Evolutionary conservation across 495 filamentous ascomycete genomes (phyloP), one percentile per base, ranked within the genome.

Genomic region (Rhypophila decipiens): DNA sequence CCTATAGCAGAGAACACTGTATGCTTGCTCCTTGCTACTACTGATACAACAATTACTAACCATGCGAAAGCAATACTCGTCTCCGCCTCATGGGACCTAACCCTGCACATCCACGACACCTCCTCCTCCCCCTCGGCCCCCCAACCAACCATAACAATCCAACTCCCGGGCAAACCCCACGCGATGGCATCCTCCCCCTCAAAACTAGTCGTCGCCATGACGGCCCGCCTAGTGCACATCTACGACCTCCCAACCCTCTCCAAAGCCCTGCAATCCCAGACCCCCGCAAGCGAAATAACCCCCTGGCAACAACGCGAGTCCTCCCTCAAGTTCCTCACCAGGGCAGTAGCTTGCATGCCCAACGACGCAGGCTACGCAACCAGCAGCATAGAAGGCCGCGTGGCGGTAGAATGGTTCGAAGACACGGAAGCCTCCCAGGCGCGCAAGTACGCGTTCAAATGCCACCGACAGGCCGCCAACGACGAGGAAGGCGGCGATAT

Each of bases 321-420:
- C 43, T 87, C 83, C 15, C 73, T 98, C 61, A 96, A 96, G 63
- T 97, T 95, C 73, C 90, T 95, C 77, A 96, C 90, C 2, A 80
- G 93, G 41, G 85, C 86, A 36, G 86, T 96, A 1, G 81, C 88
- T n/a, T 95, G 90, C 66, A 98, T 97, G 93, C 91, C 93, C 8
- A 87, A 88, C 51, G 91, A 94, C 57, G 85, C 81, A 4, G 93
- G 93, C 0, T 98, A 96, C 64, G 89, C 91, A 4, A 88, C 82
- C 0, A 83, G 78, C 17, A 85, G 79, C 51, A 96, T 98, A 61
- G 93, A 98, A 59, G 93, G 93, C 12, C 80, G 93, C 53, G 86
- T 96, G 0, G 91, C 89, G 0, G 93, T 98, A 1, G 93, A 98
- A 60, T 97, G 90, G 87, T 96, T 97, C 69, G 93, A 96, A 59